Evolutionary conservation across 441 rosid species (phyloP).

Genomic region (Omphalea diandra): DNA sequence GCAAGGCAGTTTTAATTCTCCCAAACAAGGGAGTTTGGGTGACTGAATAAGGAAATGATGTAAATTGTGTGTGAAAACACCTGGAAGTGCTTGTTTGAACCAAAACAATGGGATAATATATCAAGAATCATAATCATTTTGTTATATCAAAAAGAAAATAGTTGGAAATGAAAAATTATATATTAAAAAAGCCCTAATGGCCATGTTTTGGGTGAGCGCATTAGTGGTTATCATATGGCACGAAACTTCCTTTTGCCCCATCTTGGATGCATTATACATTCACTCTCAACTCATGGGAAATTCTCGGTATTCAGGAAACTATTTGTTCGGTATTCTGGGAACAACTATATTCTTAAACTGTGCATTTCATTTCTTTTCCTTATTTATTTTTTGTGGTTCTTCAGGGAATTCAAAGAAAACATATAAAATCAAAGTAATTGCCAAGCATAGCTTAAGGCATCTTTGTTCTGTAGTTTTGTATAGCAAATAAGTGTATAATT

Average conservation of each 20-base stretch:
- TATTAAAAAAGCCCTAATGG: no score
- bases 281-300: no score
- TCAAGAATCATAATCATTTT: background rate
- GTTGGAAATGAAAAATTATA: background rate
- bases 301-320: background rate
- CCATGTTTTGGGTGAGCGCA: background rate
- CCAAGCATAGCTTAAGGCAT: background rate
- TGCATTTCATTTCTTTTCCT: background rate
- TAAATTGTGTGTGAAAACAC: background rate
- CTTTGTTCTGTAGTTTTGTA: background rate
- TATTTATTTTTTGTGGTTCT: background rate
- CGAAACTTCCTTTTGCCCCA: no score
- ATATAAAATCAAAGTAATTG: background rate
- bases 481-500: background rate
- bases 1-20: background rate
- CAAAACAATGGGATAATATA: background rate
- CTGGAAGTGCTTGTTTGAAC: background rate
- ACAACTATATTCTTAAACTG: background rate
- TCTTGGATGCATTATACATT: no score
- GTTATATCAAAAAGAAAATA: background rate
- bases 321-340: background rate
- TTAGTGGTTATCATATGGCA: no score
- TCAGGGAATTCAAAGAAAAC: background rate
- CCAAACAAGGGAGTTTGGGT: background rate
- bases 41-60: background rate